A percentile compares a stretch with the other conserved stretches of the same genome.
Conservation (phyloP, 2,329 filamentous ascomycete species). For the Samsoniella hepiali region DNA sequence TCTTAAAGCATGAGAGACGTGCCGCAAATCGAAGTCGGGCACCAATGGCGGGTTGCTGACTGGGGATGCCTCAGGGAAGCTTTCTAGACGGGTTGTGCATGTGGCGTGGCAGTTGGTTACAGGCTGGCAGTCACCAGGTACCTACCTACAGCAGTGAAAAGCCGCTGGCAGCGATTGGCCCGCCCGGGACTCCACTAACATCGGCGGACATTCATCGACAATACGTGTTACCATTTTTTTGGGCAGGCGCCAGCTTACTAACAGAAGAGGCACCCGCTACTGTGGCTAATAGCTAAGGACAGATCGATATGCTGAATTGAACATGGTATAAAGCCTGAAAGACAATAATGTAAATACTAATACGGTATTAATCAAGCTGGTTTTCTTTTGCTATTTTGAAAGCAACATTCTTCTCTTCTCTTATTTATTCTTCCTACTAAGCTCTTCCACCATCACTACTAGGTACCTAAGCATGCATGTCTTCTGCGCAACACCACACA, state of each 20-base stretch:
- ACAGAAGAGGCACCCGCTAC: background rate
- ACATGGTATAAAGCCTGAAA: too few relatives aligned
- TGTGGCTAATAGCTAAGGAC: background rate
- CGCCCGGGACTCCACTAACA: background rate
- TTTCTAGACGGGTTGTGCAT: constrained; percentile 2
- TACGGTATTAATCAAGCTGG: too few relatives aligned
- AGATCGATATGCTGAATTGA: background rate
- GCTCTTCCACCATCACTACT: background rate
- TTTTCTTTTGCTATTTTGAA: too few relatives aligned
- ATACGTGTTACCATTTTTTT: constrained; percentile 15
- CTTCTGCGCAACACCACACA: background rate
- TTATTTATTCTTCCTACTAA: too few relatives aligned
- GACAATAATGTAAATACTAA: too few relatives aligned
- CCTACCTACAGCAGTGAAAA: background rate
- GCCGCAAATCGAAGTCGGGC: constrained; percentile 8
- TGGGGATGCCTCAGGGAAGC: constrained; percentile 11
- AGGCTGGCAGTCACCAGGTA: background rate
- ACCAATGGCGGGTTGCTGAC: constrained; percentile 14
- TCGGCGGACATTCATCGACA: constrained; percentile 8
- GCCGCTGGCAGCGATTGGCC: constrained; percentile 11
- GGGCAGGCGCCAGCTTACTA: background rate
- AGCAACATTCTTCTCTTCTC: too few relatives aligned
- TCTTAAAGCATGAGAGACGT: constrained; percentile 8
- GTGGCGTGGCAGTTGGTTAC: background rate
- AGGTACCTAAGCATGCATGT: background rate